These are phyloP conservation scores for Biscutella laevigata DNA, from an alignment of 441 rosid species.

Conservation along the genomic window DNA sequence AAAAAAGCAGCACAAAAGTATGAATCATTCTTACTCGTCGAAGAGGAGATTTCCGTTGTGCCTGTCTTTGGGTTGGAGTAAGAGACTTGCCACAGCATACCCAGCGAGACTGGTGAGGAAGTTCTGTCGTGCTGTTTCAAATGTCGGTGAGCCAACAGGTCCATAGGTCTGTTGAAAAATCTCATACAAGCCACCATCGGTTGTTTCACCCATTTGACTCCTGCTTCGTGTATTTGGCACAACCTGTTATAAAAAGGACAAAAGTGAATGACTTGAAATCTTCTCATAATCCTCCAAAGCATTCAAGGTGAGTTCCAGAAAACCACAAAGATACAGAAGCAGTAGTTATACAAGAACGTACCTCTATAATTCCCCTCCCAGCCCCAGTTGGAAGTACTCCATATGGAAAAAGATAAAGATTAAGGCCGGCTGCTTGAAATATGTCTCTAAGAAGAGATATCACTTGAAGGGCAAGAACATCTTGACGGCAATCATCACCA, in stretches of 20 bases:
- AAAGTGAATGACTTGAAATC: neutral
- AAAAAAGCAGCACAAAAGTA: too few relatives aligned
- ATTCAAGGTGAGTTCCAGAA: too few relatives aligned
- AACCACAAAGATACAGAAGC: too few relatives aligned
- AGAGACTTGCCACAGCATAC: slow-evolving; percentile 84
- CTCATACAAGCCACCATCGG: slow-evolving; percentile 87
- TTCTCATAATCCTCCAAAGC: too few relatives aligned
- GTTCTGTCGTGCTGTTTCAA: slow-evolving; percentile 73
- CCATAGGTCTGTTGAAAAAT: slow-evolving; percentile 85
- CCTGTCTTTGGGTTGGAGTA: slow-evolving; percentile 89
- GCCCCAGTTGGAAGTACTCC: slow-evolving; percentile 99
- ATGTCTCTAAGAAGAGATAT: slow-evolving; percentile 86
- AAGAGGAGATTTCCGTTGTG: slow-evolving; percentile 94
- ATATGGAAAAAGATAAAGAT: slow-evolving; percentile 87
- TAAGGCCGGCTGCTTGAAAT: slow-evolving; percentile 78
- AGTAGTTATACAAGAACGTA: slow-evolving; percentile 2
- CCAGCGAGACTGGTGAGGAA: slow-evolving; percentile 88
- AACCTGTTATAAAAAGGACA: slow-evolving; percentile 34
- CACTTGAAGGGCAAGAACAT: slow-evolving; percentile 98
- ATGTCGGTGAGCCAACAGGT: slow-evolving; percentile 67
- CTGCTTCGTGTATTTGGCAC: slow-evolving; percentile 83
- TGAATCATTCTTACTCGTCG: slow-evolving; percentile 36
- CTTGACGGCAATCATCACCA: slow-evolving; percentile 99
- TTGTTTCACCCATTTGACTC: slow-evolving; percentile 96
- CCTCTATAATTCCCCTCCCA: slow-evolving; percentile 95